Conservation (phyloP, 345 rosid species). For the Heritiera littoralis region DNA sequence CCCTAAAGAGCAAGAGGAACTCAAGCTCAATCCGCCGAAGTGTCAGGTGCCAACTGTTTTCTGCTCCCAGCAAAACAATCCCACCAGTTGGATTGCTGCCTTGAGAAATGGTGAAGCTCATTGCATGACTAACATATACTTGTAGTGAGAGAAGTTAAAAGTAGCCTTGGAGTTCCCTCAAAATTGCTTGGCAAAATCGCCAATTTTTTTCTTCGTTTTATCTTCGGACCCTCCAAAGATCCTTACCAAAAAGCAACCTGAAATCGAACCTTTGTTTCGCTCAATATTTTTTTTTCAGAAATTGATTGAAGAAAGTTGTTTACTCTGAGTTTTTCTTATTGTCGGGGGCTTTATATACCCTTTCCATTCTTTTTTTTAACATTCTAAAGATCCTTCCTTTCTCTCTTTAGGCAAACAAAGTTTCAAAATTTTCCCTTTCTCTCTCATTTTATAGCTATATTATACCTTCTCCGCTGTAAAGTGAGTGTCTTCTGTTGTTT, state of each 20-base stretch:
- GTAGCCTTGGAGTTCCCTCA: conserved; percentile 55
- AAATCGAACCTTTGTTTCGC: not conserved
- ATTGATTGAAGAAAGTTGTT: not conserved
- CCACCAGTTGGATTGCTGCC: not conserved
- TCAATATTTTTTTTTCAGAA: not conserved
- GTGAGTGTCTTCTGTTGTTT: not conserved
- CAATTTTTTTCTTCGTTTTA: conserved; percentile 14
- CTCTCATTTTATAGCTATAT: not conserved
- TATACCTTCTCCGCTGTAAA: not conserved
- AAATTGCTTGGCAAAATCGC: conserved; percentile 44
- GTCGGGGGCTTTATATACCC: conserved; percentile 22
- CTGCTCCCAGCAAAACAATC: not conserved
- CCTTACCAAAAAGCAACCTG: too few species aligned
- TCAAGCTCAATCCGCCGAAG: not conserved
- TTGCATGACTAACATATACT: not conserved
- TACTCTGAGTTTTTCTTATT: conserved; percentile 4
- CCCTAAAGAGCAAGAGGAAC: not conserved
- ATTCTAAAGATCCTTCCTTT: conserved; percentile 32
- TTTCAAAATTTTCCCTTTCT: not conserved
- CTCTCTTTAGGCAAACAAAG: not conserved
- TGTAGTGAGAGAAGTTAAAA: conserved; percentile 11
- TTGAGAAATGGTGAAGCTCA: not conserved
- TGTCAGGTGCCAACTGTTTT: not conserved
- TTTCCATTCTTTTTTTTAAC: not conserved
- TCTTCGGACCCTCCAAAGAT: conserved; percentile 45